Evolutionary conservation across 768 basidiomycete genomes (phyloP).

Genomic region (Lenzites betulinus): DNA sequence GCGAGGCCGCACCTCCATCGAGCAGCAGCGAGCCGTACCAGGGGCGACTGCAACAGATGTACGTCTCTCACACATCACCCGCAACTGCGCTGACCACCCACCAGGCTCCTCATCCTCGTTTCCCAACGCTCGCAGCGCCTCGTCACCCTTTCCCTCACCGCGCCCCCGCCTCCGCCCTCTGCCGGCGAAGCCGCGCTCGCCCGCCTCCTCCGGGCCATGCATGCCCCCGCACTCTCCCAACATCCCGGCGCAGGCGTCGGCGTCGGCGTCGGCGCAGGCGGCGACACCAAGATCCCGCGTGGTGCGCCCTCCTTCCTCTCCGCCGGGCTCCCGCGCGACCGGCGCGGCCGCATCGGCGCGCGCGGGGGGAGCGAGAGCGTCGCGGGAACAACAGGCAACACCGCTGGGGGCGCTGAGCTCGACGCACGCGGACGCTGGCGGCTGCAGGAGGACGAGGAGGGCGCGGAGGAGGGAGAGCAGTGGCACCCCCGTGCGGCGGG

Average conservation of each 20-base stretch:
- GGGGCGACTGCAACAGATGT: constrained; percentile 84
- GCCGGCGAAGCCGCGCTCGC: constrained; percentile 67
- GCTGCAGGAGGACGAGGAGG: constrained; percentile 31
- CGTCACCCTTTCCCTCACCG: constrained; percentile 59
- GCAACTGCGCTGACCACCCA: constrained; percentile 3
- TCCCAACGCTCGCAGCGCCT: constrained; percentile 66
- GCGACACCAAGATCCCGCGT: constrained; percentile 23
- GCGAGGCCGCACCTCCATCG: constrained; percentile 55
- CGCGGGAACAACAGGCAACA: neutral
- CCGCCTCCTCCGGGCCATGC: constrained; percentile 65
- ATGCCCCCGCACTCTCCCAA: constrained; percentile 43
- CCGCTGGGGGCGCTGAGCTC: neutral
- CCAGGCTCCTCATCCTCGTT: constrained; percentile 73
- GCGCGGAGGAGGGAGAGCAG: constrained; percentile 29
- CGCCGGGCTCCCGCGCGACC: constrained; percentile 72
- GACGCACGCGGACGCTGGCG: neutral
- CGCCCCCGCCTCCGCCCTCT: constrained; percentile 53
- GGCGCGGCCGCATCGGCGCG: constrained; percentile 67
- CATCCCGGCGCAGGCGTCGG: constrained; percentile 18
- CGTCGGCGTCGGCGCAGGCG: too few relatives aligned
- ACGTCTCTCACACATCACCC: constrained; percentile 22
- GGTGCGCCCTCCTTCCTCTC: constrained; percentile 65
- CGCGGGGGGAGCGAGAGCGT: neutral
- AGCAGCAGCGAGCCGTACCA: constrained; percentile 57
- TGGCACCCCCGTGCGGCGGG: constrained; percentile 7